Conservation (phyloP, 768 basidiomycete species). For the Lactifluus rugatus region DNA sequence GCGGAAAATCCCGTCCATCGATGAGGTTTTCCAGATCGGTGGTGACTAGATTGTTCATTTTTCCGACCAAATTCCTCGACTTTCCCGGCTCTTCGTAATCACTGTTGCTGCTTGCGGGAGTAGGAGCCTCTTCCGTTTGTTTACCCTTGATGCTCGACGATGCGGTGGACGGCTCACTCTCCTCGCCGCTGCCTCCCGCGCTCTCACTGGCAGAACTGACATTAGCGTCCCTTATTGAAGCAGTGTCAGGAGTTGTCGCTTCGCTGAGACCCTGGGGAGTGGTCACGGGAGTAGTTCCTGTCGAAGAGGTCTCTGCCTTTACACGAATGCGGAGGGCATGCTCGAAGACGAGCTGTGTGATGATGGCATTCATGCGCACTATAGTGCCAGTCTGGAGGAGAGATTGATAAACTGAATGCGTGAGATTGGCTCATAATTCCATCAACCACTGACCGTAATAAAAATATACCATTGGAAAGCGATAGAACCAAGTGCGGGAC, state of each 20-base stretch:
- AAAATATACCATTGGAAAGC: conserved; percentile 47
- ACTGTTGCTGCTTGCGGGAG: conserved; percentile 1
- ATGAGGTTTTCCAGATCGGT: conserved; percentile 40
- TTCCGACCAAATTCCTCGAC: conserved; percentile 50
- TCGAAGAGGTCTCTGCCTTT: conserved; percentile 31
- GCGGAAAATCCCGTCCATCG: conserved; percentile 24
- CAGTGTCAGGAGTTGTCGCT: conserved; percentile 21
- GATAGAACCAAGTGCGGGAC: conserved; percentile 36
- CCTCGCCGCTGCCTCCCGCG: conserved; percentile 12
- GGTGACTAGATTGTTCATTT: conserved; percentile 68
- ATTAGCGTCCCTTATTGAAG: conserved; percentile 18
- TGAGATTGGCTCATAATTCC: not conserved
- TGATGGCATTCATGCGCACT: conserved; percentile 35
- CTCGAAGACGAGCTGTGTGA: conserved; percentile 47
- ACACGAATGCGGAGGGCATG: conserved; percentile 46
- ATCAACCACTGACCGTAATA: conserved; percentile 21
- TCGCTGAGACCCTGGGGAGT: conserved; percentile 21
- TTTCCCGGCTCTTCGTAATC: not conserved
- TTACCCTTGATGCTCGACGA: conserved; percentile 19
- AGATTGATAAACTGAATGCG: not conserved
- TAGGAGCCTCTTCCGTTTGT: not conserved
- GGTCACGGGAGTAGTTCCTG: conserved; percentile 16
- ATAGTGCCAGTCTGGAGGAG: conserved; percentile 27
- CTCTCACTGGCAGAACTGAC: not conserved
- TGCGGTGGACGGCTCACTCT: conserved; percentile 9